A percentile compares a stretch with the other conserved stretches of the same genome.
Evolutionary conservation across 768 basidiomycete species (phyloP).

Genomic region (Tubosaeta sp.): DNA sequence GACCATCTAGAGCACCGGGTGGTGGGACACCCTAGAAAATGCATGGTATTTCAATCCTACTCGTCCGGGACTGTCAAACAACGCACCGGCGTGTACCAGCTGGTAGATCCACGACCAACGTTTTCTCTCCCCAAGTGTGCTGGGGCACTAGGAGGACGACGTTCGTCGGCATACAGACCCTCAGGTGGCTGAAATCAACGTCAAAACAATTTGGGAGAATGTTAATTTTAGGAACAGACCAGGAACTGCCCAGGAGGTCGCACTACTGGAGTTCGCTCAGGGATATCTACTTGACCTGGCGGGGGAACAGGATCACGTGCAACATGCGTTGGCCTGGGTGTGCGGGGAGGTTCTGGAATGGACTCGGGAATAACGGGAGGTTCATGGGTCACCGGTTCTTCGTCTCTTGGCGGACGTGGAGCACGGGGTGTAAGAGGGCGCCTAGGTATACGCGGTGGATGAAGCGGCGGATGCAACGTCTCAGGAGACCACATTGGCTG

Average conservation of each 20-base stretch:
- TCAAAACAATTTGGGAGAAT: slow-evolving; percentile 6
- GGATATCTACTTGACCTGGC: slow-evolving; percentile 10
- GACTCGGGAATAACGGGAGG: slow-evolving; percentile 10
- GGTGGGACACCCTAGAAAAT: slow-evolving; percentile 21
- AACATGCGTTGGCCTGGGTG: slow-evolving; percentile 5
- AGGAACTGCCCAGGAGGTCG: slow-evolving; percentile 19
- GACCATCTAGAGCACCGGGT: slow-evolving; percentile 20
- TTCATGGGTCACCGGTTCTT: neutral
- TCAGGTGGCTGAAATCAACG: slow-evolving; percentile 12
- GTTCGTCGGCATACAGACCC: slow-evolving; percentile 10
- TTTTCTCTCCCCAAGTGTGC: slow-evolving; percentile 14
- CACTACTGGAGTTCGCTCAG: slow-evolving; percentile 20
- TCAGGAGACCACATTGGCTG: slow-evolving; percentile 22
- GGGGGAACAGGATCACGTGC: slow-evolving; percentile 2
- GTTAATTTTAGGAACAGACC: slow-evolving; percentile 7
- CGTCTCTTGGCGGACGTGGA: neutral
- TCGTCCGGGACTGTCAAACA: neutral
- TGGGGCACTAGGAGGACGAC: slow-evolving; percentile 26
- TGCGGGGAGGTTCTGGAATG: slow-evolving; percentile 1
- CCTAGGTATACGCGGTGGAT: slow-evolving; percentile 5
- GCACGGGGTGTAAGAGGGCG: slow-evolving; percentile 4
- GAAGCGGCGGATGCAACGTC: slow-evolving; percentile 7
- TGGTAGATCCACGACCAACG: slow-evolving; percentile 11
- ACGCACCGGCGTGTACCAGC: slow-evolving; percentile 28
- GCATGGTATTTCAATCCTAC: neutral